Evolutionary conservation across 345 rosid species (phyloP), one percentile per base, ranked within the genome.

Genomic region (Hypericum androsaemum): DNA sequence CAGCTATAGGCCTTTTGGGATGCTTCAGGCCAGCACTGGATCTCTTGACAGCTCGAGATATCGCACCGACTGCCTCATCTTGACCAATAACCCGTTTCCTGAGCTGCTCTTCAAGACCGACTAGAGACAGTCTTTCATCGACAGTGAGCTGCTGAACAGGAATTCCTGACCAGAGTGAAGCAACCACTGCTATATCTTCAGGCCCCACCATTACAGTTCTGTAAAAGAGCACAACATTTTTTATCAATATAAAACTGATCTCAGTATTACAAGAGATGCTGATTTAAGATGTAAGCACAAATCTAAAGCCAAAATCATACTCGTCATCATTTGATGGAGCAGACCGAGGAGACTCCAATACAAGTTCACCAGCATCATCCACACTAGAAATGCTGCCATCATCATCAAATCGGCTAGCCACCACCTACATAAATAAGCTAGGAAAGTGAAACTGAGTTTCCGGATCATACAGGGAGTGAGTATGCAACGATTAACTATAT

Each of bases 111-210:
- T 92, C 90, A 37, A 92, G 88, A 75, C 84, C 75, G 59, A 81
- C 73, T 43, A 88, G 75, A 72, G 78, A 73, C 74, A 68, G 47
- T 64, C 94, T 83, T 66, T 92, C 98, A 65, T 92, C 90, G 16
- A 94, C 95, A 52, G 96, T 83, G 71, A 92, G 77, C 79, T 92
- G 86, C 80, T 88, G 94, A 67, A 88, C 84, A 12, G 98, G 98
- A 63, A 92, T 85, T 47, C 98, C 98, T 8, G 98, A 81, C 98
- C 98, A 92, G 61, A 78, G 68, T 6, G 98, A 83, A 70, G 95
- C 94, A 65, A 92, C 88, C 1, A 76, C 84, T 39, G 98, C 98
- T 60, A 92, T 85, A 50, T 92, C 96, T n/a, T 88, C 89, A 56
- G 89, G 83, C 61, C 95, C 88, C 64, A 92, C 94, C 51, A 78